These are phyloP conservation scores for Inga laurina DNA, from an alignment of 306 rosid genomes.

Conservation along the genomic window DNA sequence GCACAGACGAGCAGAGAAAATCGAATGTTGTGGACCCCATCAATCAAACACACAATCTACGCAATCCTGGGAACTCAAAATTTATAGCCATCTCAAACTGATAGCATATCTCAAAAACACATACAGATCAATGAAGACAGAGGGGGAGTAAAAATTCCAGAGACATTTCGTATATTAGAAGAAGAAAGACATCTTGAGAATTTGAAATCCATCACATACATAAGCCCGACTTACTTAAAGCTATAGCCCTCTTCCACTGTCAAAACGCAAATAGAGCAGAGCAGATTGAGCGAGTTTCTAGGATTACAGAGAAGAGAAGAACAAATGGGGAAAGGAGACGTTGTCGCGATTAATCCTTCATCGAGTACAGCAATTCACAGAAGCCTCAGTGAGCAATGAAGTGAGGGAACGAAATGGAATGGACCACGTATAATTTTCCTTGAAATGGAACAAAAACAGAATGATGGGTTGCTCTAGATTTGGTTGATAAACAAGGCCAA, in stretches of 20 bases:
- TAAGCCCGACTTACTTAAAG: conserved; percentile 42
- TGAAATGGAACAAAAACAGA: conserved; percentile 45
- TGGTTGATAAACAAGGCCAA: conserved; percentile 43
- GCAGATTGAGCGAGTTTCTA: conserved; percentile 44
- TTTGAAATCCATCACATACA: conserved; percentile 6
- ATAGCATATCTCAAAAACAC: conserved; percentile 24
- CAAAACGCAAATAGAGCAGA: conserved; percentile 42
- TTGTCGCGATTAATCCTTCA: background rate
- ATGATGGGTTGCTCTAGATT: conserved; percentile 57
- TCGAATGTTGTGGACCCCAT: conserved; percentile 36
- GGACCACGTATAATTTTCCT: conserved; percentile 19
- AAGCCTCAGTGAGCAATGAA: conserved; percentile 20
- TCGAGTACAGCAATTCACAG: conserved; percentile 8
- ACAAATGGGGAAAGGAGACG: conserved; percentile 11
- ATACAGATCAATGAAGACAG: conserved; percentile 43
- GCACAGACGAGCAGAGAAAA: conserved; percentile 13
- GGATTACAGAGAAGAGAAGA: conserved; percentile 9
- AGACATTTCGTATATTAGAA: background rate
- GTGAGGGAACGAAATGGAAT: conserved; percentile 16
- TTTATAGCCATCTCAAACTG: conserved; percentile 25
- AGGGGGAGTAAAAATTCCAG: conserved; percentile 5
- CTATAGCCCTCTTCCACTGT: conserved; percentile 23
- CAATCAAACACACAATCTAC: conserved; percentile 41
- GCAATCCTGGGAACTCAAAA: conserved; percentile 25
- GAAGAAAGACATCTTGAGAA: background rate